These are phyloP conservation scores for Ceratobasidium sp. DNA, from an alignment of 1,284 basidiomycete genomes.

Conservation along the genomic window DNA sequence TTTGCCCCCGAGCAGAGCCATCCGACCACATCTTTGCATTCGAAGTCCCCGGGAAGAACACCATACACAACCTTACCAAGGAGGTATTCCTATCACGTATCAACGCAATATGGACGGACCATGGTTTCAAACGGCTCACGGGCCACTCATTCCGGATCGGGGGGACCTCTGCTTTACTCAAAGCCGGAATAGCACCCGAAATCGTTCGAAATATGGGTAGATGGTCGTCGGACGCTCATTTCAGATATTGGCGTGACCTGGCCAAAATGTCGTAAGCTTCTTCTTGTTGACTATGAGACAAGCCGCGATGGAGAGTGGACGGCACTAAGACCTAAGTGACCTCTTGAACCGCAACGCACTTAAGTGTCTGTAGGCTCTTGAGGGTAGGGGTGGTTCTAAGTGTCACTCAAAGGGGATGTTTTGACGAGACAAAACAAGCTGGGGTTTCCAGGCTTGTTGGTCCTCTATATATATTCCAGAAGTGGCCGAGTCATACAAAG, in stretches of 20 bases:
- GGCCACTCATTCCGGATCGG: constrained; percentile 53
- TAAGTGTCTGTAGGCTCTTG: too few species aligned
- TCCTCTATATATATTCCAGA: too few species aligned
- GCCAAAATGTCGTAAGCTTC: too few species aligned
- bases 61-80: background rate
- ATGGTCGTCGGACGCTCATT: constrained; percentile 50
- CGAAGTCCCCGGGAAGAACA: background rate
- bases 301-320: too few species aligned
- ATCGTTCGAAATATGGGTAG: constrained; percentile 48
- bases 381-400: too few species aligned
- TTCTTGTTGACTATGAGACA: too few species aligned
- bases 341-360: too few species aligned
- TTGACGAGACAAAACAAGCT: too few species aligned
- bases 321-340: too few species aligned
- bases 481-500: too few species aligned
- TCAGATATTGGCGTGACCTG: constrained; percentile 48
- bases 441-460: too few species aligned
- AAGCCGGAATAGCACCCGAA: constrained; percentile 49
- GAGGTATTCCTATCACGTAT: constrained; percentile 10
- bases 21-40: constrained; percentile 8
- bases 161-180: constrained; percentile 49
- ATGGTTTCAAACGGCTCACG: constrained; percentile 48
- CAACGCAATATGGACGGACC: constrained; percentile 41
- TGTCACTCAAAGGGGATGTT: too few species aligned
- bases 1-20: background rate